Base-by-base conservation (phyloP, 108 stramenopile species). In the Cyclotella choctawhatcheeana region DNA sequence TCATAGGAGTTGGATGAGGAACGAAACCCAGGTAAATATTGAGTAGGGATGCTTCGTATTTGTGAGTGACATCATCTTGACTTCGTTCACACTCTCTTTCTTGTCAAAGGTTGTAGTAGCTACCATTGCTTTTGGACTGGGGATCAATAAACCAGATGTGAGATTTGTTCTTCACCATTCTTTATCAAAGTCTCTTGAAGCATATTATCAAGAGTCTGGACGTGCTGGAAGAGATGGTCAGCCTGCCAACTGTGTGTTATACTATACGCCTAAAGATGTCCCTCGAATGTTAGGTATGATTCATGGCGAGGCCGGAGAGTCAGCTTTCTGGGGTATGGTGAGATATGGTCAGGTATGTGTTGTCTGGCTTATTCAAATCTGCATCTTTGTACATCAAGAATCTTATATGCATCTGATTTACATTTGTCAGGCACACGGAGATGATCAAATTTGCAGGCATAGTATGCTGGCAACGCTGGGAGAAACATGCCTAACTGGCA, bases 101-200 rank as follows among this genome's bases (percentile, higher is more conserved):
- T 22, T 13, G 20, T 16, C 25, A 24, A 14, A 60, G 59, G 59
- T 60, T 37, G 96, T 87, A 16, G 96, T 88, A 21, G 99, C 95
- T 0, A 98, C 98, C 22, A 95, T 97, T 62, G 98, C 97, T 0
- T 99, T 97, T 83, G 97, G 97, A 16, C 79, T 99, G 63, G 98
- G 98, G 21, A 97, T 99, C 71, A 97, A 99, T 83, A 94, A 97
- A 56, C 87, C 96, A 31, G 80, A 90, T 50, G 89, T 91, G 30
- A 60, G 91, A n/a, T 94, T 92, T 78, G 94, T 92, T 4, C 58
- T 95, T 14, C 91, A 95, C 69, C 91, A 91, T 75, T 81, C 69
- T n/a, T 45, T 97, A 7, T 84, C 90, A 59, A 98, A 97, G 69
- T 91, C 88, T 44, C 70, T 97, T 2, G 96, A 96, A 82, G 93